Evolutionary conservation across 352 stramenopile species (phyloP).

Genomic region (Poterioochromonas sp.): DNA sequence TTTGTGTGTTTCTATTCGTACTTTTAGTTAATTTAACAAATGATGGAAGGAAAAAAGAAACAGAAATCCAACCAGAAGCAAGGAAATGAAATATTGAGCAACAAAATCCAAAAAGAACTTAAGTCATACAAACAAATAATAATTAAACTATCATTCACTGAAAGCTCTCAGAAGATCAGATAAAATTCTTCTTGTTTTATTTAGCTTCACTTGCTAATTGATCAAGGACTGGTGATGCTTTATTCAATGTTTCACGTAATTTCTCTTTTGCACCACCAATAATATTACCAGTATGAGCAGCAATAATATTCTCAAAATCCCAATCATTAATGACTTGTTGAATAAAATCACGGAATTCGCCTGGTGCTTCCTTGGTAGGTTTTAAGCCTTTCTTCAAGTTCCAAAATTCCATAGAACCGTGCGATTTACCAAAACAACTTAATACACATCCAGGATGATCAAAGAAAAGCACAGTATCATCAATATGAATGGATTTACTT

Average conservation of each 20-base stretch:
- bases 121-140: too few relatives aligned
- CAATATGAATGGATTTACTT: background rate
- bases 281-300: background rate
- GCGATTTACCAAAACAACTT: background rate
- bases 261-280: constrained; percentile 8
- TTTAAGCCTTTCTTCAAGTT: background rate
- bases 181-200: too few relatives aligned
- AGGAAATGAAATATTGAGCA: too few relatives aligned
- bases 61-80: too few relatives aligned
- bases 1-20: too few relatives aligned
- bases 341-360: background rate
- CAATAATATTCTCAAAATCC: constrained; percentile 19
- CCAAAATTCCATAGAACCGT: background rate
- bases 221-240: too few relatives aligned
- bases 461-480: constrained; percentile 16
- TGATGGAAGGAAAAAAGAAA: too few relatives aligned
- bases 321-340: constrained; percentile 12
- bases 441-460: background rate
- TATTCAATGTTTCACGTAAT: background rate
- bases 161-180: too few relatives aligned
- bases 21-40: too few relatives aligned
- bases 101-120: too few relatives aligned
- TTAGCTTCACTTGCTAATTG: too few relatives aligned
- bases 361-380: background rate
- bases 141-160: too few relatives aligned